These are phyloP conservation scores for Globisporangium camurandrum DNA, from an alignment of 352 stramenopile genomes.

Conservation along the genomic window DNA sequence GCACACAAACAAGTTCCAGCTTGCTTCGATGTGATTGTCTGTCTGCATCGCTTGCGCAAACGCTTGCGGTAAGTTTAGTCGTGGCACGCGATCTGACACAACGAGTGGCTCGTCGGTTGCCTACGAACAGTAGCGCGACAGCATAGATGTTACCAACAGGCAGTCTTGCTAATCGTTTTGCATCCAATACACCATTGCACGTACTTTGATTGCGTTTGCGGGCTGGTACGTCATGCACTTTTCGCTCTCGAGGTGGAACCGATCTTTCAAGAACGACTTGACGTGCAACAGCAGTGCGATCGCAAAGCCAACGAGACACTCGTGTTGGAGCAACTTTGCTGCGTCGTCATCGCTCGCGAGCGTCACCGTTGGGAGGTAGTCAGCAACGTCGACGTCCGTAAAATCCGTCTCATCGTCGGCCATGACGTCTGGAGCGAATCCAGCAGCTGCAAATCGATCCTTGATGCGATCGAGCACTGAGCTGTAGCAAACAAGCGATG, in stretches of 20 bases:
- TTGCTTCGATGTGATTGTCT: slow-evolving; percentile 24
- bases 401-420: slow-evolving; percentile 47
- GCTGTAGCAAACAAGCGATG: slow-evolving; percentile 17
- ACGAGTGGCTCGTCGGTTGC: slow-evolving; percentile 20
- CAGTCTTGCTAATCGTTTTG: not conserved
- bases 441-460: slow-evolving; percentile 29
- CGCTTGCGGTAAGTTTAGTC: slow-evolving; percentile 15
- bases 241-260: slow-evolving; percentile 66
- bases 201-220: slow-evolving; percentile 32
- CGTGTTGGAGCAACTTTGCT: slow-evolving; percentile 11
- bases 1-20: slow-evolving; percentile 58
- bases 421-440: slow-evolving; percentile 27
- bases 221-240: slow-evolving; percentile 79
- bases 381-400: slow-evolving; percentile 24
- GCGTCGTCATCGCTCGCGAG: slow-evolving; percentile 7
- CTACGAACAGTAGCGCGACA: slow-evolving; percentile 4
- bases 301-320: slow-evolving; percentile 36
- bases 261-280: slow-evolving; percentile 68
- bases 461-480: slow-evolving; percentile 44
- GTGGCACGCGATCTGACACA: slow-evolving; percentile 11
- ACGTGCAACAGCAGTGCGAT: slow-evolving; percentile 61
- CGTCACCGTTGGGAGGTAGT: slow-evolving; percentile 16
- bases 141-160: not conserved
- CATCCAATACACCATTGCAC: slow-evolving; percentile 9
- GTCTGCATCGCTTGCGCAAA: slow-evolving; percentile 19